Evolutionary conservation across 1,139 yeast species (phyloP).

Genomic region (Debaryomycetaceae sp.): DNA sequence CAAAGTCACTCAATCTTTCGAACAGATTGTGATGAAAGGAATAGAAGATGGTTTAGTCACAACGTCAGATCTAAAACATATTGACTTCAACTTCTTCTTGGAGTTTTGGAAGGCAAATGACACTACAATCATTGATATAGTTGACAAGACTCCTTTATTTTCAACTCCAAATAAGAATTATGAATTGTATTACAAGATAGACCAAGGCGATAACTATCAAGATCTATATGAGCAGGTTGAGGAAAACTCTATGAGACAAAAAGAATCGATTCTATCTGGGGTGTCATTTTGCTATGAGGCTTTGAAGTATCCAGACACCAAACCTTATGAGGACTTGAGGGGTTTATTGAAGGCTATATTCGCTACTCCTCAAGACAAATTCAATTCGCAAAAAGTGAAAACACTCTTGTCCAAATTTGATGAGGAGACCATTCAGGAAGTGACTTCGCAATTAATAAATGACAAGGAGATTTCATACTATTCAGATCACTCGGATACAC

Average conservation of each 20-base stretch:
- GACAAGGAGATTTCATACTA: conserved; percentile 52
- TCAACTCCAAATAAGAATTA: conserved; percentile 24
- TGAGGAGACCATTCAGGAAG: conserved; percentile 44
- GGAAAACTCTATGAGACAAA: conserved; percentile 52
- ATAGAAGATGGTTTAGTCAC: conserved; percentile 49
- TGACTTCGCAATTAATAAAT: conserved; percentile 50
- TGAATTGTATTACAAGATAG: conserved; percentile 22
- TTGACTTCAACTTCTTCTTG: conserved; percentile 47
- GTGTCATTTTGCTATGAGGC: conserved; percentile 34
- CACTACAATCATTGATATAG: conserved; percentile 22
- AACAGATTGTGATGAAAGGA: conserved; percentile 48
- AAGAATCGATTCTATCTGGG: conserved; percentile 42
- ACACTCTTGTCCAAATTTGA: conserved; percentile 40
- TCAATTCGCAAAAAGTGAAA: conserved; percentile 42
- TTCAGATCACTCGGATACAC: conserved; percentile 41
- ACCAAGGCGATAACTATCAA: conserved; percentile 18
- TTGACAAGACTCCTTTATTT: conserved; percentile 36
- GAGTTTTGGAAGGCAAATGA: conserved; percentile 58
- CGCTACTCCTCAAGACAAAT: conserved; percentile 49
- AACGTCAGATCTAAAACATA: conserved; percentile 41
- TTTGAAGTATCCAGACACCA: conserved; percentile 11
- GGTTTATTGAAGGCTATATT: conserved; percentile 55
- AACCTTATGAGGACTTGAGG: conserved; percentile 29
- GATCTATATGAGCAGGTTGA: conserved; percentile 36
- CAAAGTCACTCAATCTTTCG: conserved; percentile 58